Conservation (phyloP, 2,329 filamentous ascomycete species). For the Capronia americana region DNA sequence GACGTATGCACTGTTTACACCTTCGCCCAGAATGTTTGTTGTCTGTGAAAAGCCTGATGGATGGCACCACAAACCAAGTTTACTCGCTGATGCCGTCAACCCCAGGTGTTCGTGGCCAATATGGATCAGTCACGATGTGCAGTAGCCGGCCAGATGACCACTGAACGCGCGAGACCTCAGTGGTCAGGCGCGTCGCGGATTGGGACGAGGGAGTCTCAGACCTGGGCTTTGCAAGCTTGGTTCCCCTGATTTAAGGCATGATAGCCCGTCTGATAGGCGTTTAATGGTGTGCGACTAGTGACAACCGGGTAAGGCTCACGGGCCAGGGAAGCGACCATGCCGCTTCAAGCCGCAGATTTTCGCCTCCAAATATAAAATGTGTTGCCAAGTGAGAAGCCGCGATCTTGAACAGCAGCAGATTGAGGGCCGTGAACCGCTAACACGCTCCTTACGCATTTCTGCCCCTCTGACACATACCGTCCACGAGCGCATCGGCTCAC, state of each 20-base stretch:
- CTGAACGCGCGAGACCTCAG: slow-evolving; percentile 22
- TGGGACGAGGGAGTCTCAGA: slow-evolving; percentile 19
- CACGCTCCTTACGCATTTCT: slow-evolving; percentile 65
- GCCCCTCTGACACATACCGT: slow-evolving; percentile 60
- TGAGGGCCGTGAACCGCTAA: slow-evolving; percentile 6
- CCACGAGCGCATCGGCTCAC: slow-evolving; percentile 47
- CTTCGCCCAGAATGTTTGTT: slow-evolving; percentile 12
- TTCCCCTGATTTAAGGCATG: slow-evolving; percentile 17
- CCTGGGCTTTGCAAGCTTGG: slow-evolving; percentile 17
- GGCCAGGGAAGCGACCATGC: slow-evolving; percentile 5
- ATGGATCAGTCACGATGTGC: slow-evolving; percentile 7
- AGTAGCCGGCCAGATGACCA: slow-evolving; percentile 23
- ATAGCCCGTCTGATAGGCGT: slow-evolving; percentile 28
- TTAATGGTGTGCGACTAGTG: slow-evolving; percentile 22
- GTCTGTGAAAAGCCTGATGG: slow-evolving; percentile 12
- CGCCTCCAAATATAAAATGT: slow-evolving; percentile 30
- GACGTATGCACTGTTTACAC: slow-evolving; percentile 16
- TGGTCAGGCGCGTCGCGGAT: slow-evolving; percentile 29
- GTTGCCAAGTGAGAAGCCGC: slow-evolving; percentile 16
- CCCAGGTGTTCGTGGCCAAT: slow-evolving; percentile 22
- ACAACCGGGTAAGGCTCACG: slow-evolving; percentile 17
- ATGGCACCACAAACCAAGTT: slow-evolving; percentile 13
- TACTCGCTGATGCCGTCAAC: slow-evolving; percentile 2
- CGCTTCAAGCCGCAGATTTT: slow-evolving; percentile 10
- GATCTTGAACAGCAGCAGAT: slow-evolving; percentile 5